Evolutionary conservation across 2,329 filamentous ascomycete species (phyloP).

Genomic region (Beauveria pseudobassiana): DNA sequence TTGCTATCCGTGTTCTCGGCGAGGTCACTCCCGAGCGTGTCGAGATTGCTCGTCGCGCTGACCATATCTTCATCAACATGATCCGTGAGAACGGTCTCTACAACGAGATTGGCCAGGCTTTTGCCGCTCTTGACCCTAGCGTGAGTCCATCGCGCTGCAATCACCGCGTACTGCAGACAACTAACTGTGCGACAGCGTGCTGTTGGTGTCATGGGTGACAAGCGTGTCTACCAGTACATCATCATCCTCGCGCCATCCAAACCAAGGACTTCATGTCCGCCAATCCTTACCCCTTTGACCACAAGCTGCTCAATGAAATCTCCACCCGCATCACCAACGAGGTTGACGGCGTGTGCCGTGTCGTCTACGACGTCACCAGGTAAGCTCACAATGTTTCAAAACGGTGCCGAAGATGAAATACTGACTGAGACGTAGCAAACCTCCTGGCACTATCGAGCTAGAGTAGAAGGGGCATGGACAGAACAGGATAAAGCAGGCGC

Average conservation of each 20-base stretch:
- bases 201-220: constrained; percentile 50
- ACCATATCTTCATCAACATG: constrained; percentile 70
- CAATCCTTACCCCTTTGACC: constrained; percentile 59
- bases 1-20: constrained; percentile 74
- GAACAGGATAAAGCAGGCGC: background rate
- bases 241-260: constrained; percentile 36
- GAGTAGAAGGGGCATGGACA: constrained; percentile 39
- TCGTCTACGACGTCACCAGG: constrained; percentile 57
- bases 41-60: constrained; percentile 69
- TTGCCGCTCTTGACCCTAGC: constrained; percentile 12
- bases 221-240: constrained; percentile 41
- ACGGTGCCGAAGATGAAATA: background rate
- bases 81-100: constrained; percentile 68
- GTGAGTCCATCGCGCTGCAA: background rate
- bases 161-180: background rate
- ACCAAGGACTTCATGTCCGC: constrained; percentile 59
- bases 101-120: constrained; percentile 37
- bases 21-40: constrained; percentile 77
- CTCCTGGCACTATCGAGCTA: constrained; percentile 67
- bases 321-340: constrained; percentile 57
- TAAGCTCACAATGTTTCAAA: constrained; percentile 24
- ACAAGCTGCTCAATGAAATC: constrained; percentile 57
- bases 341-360: constrained; percentile 63
- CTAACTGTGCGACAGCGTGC: constrained; percentile 22
- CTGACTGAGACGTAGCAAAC: constrained; percentile 38